Evolutionary conservation across 2,329 filamentous ascomycete genomes (phyloP), one percentile per base, ranked within the genome.

Genomic region (Nemania sp.): DNA sequence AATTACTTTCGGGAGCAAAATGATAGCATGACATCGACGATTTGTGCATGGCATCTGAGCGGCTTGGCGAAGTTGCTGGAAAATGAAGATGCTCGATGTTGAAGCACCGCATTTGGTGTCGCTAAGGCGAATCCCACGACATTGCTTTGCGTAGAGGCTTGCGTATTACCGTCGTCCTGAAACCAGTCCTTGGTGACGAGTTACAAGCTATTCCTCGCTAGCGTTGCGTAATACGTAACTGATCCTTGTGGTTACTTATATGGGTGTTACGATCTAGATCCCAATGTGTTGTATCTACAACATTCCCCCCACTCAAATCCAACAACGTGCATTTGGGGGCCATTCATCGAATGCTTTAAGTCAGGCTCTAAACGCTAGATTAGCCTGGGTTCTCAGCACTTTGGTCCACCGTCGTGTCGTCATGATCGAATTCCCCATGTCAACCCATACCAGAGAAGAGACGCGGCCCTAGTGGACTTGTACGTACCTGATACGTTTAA

Each of bases 21-120:
- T 46, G 18, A 54, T 47, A 57, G 50, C 52, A 65, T 63, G 59
- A 39, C 56, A 37, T 52, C 42, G 40, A 53, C 57, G n/a, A n/a
- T 39, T 47, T 51, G n/a, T 21, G 21, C 35, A 21, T 6, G 20
- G 29, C 0, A 15, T 42, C 7, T 18, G 42, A 1, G 34, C 10
- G n/a, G 25, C 13, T 45, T 4, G n/a, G 13, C 13, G 4, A 2
- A 39, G 37, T 32, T 18, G 11, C 12, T 20, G 6, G 6, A 37
- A 29, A 20, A 32, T 32, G 45, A n/a, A 18, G 11, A 48, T 29
- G 17, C 15, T 18, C n/a, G 6, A 45, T 11, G 11, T 21, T 3
- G 17, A 46, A 29, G 39, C 39, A 7, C n/a, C 39, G 15, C 39
- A 17, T 7, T 40, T 13, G n/a, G 39, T 32, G n/a, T 18, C 12